Percentiles rank a stretch among this genome's conserved stretches.
phyloP scores from a whole-genome alignment of 2,329 filamentous ascomycete species.

The Tympanopsis confertula region DNA sequence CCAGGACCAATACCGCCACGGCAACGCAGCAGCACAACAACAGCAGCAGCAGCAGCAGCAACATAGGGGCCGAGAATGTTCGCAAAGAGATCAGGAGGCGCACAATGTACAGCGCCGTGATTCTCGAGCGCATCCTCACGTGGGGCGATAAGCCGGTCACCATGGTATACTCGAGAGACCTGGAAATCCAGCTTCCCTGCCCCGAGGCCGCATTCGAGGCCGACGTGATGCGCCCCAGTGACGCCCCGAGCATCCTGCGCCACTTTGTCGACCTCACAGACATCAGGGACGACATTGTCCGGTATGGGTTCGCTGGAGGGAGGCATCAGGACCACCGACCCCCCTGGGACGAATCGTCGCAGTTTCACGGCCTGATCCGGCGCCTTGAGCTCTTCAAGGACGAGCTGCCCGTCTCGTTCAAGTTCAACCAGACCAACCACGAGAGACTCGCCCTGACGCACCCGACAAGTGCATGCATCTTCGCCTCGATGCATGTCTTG shows the following conservation, averaged over 20 bases:
- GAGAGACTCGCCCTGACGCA: slow-evolving; percentile 53
- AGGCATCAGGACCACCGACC: slow-evolving; percentile 35
- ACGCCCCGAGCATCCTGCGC: slow-evolving; percentile 35
- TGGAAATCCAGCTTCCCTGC: slow-evolving; percentile 57
- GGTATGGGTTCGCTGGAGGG: slow-evolving; percentile 38
- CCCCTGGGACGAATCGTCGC: slow-evolving; percentile 46
- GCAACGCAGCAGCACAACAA: slow-evolving; percentile 6
- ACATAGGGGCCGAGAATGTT: slow-evolving; percentile 29
- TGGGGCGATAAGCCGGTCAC: slow-evolving; percentile 49
- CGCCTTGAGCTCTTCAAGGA: slow-evolving; percentile 39
- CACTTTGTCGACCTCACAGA: slow-evolving; percentile 46
- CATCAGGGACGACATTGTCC: slow-evolving; percentile 45
- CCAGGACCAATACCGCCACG: slow-evolving; percentile 11
- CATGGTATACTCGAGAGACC: slow-evolving; percentile 44
- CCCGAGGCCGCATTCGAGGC: slow-evolving; percentile 55
- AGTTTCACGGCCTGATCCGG: slow-evolving; percentile 38
- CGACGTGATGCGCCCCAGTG: slow-evolving; percentile 41
- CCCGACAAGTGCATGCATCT: slow-evolving; percentile 42
- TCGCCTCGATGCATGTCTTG: slow-evolving; percentile 56
- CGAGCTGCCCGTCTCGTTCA: slow-evolving; percentile 41
- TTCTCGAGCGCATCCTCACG: slow-evolving; percentile 59
- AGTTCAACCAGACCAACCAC: slow-evolving; percentile 48
- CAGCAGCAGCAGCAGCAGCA: slow-evolving; percentile 9
- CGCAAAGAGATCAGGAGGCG: slow-evolving; percentile 53
- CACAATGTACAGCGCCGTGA: slow-evolving; percentile 66